phyloP scores from a whole-genome alignment of 2,329 filamentous ascomycete species.

The Aspergillus spinulosporus region DNA sequence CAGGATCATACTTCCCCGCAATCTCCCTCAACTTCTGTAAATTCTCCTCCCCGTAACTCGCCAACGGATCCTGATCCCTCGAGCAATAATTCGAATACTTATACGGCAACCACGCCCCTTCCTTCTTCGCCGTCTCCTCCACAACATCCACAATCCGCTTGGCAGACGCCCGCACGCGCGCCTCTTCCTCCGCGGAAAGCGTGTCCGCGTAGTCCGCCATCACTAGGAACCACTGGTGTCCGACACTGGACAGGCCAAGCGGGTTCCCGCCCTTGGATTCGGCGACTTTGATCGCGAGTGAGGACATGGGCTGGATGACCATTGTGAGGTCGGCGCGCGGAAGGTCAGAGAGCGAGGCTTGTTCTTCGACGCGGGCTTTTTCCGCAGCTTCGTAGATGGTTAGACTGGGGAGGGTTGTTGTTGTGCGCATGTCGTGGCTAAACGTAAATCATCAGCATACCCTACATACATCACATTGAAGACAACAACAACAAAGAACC shows the following conservation, averaged over 20 bases:
- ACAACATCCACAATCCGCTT: constrained; percentile 16
- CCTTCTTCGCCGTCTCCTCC: constrained; percentile 11
- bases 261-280: neutral
- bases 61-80: constrained; percentile 13
- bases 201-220: constrained; percentile 17
- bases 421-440: constrained; percentile 6
- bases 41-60: constrained; percentile 13
- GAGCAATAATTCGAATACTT: constrained; percentile 15
- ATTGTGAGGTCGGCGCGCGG: neutral
- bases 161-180: neutral
- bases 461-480: no score
- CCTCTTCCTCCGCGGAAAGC: no score
- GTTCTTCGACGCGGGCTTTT: constrained; percentile 4
- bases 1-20: constrained; percentile 13
- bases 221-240: constrained; percentile 17
- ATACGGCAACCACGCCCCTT: constrained; percentile 13
- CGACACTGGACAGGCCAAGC: constrained; percentile 4
- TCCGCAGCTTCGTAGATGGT: constrained; percentile 11
- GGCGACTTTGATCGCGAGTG: constrained; percentile 2
- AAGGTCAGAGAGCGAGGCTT: constrained; percentile 6
- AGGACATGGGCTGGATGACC: constrained; percentile 15
- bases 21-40: constrained; percentile 7
- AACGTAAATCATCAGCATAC: neutral
- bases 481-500: no score
- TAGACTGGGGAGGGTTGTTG: constrained; percentile 6